These are phyloP conservation scores for Chaetothyriales sp. DNA, from an alignment of 2,329 filamentous ascomycete genomes.

Conservation along the genomic window DNA sequence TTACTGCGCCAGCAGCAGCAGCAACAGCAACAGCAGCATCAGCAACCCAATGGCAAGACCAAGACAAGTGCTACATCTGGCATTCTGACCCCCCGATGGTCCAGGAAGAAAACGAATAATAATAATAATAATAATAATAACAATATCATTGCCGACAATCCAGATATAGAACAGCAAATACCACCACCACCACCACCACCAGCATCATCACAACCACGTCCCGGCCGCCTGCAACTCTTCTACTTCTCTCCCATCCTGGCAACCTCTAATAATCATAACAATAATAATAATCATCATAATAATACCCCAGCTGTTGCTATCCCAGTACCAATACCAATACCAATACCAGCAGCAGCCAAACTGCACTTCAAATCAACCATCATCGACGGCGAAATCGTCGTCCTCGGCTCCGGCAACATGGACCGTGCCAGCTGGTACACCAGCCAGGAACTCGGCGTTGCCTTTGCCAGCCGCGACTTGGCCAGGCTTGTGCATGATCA, in stretches of 20 bases:
- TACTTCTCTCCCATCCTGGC: not conserved
- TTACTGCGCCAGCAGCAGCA: not conserved
- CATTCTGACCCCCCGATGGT: not conserved
- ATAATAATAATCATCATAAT: too few relatives aligned
- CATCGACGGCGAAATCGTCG: constrained; percentile 50
- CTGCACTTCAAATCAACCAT: constrained; percentile 65
- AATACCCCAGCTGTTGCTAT: too few relatives aligned
- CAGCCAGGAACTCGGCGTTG: constrained; percentile 64
- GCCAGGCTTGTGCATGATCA: not conserved
- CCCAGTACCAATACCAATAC: not conserved
- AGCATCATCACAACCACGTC: not conserved
- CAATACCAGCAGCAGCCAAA: constrained; percentile 25
- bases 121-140: not conserved
- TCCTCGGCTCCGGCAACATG: constrained; percentile 70
- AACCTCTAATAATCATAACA: not conserved
- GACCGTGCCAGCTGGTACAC: constrained; percentile 78
- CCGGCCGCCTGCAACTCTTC: not conserved
- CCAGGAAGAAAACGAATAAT: too few relatives aligned
- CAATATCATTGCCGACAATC: not conserved
- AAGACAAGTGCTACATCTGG: too few relatives aligned
- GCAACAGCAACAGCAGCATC: not conserved
- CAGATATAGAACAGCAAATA: not conserved
- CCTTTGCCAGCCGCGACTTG: not conserved
- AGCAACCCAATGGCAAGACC: not conserved
- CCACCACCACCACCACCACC: not conserved